A percentile compares a stretch with the other conserved stretches of the same genome.
These are phyloP conservation scores for Solanum chmielewskii DNA, from an alignment of 257 asterid genomes.

Conservation along the genomic window DNA sequence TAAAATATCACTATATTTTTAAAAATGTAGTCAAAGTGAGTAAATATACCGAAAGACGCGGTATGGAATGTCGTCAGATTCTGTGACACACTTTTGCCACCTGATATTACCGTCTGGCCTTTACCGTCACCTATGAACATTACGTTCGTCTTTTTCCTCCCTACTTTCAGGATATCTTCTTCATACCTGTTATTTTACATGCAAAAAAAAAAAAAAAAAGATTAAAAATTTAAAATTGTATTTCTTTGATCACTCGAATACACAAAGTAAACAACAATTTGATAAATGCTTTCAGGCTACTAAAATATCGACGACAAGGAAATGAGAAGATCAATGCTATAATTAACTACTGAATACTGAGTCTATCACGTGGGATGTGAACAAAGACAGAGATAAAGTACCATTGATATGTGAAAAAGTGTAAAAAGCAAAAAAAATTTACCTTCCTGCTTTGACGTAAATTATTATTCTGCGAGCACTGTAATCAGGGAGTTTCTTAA, in stretches of 20 bases:
- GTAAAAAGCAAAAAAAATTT: background rate
- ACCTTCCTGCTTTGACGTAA: constrained; percentile 95
- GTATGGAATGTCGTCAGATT: constrained; percentile 85
- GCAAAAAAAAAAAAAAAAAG: background rate
- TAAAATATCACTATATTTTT: background rate
- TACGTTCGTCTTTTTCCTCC: constrained; percentile 76
- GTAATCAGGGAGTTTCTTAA: constrained; percentile 71
- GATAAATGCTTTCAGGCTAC: background rate
- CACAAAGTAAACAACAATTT: too few relatives aligned
- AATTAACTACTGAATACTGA: background rate
- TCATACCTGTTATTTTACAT: constrained; percentile 40
- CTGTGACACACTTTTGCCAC: constrained; percentile 57
- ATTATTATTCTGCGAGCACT: constrained; percentile 53
- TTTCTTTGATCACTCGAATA: too few relatives aligned
- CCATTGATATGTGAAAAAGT: background rate
- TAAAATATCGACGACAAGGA: background rate
- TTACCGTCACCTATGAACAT: constrained; percentile 94
- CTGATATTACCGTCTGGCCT: constrained; percentile 78
- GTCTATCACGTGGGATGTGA: background rate
- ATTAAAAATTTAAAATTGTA: too few relatives aligned
- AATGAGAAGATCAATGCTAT: background rate
- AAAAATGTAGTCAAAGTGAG: background rate
- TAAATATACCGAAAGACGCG: constrained; percentile 68
- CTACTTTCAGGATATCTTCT: constrained; percentile 62
- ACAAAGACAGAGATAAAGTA: background rate